A percentile compares a stretch with the other conserved stretches of the same genome.
Evolutionary conservation across 2,329 filamentous ascomycete species (phyloP).

Genomic region (Aspergillus amoenus): DNA sequence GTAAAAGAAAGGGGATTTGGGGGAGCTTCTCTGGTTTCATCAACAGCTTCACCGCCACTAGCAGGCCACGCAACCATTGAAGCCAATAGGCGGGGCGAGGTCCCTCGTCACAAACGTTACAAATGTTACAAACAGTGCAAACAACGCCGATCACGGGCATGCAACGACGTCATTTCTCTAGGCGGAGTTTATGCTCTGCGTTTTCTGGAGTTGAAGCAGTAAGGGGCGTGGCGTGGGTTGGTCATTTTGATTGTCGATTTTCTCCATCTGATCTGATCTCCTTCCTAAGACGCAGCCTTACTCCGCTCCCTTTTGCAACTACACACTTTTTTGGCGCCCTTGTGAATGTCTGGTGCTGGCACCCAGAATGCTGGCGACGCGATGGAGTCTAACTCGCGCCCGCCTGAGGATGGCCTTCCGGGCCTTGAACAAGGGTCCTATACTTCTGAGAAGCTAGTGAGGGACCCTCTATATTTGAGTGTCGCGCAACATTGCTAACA

Average conservation of each 20-base stretch:
- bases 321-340: neutral
- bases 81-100: constrained; percentile 20
- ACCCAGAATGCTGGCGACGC: constrained; percentile 20
- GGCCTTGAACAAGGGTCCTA: constrained; percentile 51
- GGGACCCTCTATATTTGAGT: constrained; percentile 6
- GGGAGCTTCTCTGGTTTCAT: constrained; percentile 15
- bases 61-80: constrained; percentile 31
- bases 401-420: constrained; percentile 27
- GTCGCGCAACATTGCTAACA: neutral
- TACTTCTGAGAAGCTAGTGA: constrained; percentile 55
- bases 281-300: neutral
- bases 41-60: constrained; percentile 27
- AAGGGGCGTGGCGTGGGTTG: neutral
- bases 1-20: constrained; percentile 8
- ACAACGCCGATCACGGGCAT: constrained; percentile 6
- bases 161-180: constrained; percentile 33
- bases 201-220: neutral
- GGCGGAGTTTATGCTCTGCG: neutral
- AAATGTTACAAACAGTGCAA: constrained; percentile 20
- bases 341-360: constrained; percentile 4
- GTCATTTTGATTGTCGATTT: neutral
- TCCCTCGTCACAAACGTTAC: constrained; percentile 12
- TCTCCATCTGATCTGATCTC: neutral
- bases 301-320: neutral
- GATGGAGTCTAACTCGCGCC: constrained; percentile 21